Conservation (phyloP, 2,329 filamentous ascomycete species). For the Helminthosporium solani region DNA sequence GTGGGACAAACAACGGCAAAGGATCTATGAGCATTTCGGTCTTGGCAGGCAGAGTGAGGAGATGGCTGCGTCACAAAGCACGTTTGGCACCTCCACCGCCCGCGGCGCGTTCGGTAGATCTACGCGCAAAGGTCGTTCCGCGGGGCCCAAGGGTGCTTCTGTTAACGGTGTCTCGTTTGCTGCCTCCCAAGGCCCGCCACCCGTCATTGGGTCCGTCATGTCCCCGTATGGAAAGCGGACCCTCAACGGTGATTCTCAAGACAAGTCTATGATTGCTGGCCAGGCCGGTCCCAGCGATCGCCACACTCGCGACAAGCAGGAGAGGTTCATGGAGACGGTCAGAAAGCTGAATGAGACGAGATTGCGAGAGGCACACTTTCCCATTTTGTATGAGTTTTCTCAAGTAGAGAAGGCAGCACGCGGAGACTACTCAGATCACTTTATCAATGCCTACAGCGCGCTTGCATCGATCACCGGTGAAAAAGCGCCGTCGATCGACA, state of each 20-base stretch:
- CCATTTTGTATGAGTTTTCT: conserved; percentile 73
- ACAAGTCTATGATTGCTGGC: conserved; percentile 52
- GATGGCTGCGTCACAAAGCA: conserved; percentile 39
- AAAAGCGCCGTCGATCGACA: conserved; percentile 56
- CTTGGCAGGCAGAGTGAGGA: conserved; percentile 57
- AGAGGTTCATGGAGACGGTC: conserved; percentile 75
- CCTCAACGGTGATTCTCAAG: conserved; percentile 63
- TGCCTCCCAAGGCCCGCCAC: conserved; percentile 71
- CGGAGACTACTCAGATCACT: conserved; percentile 70
- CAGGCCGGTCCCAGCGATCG: conserved; percentile 66
- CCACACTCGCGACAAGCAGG: conserved; percentile 79
- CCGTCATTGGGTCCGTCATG: conserved; percentile 72
- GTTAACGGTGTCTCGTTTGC: conserved; percentile 54
- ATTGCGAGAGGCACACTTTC: conserved; percentile 65
- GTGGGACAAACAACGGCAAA: conserved; percentile 90
- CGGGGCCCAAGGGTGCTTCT: conserved; percentile 39
- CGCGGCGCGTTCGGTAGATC: conserved; percentile 57
- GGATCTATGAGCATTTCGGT: conserved; percentile 95
- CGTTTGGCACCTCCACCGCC: conserved; percentile 33
- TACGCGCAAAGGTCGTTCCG: conserved; percentile 44
- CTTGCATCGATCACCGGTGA: conserved; percentile 79
- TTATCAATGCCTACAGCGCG: conserved; percentile 80
- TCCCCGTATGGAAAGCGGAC: conserved; percentile 58
- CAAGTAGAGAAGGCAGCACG: conserved; percentile 70
- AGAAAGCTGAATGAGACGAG: conserved; percentile 75